Evolutionary conservation across 2,329 filamentous ascomycete species (phyloP), one percentile per base, ranked within the genome.

Genomic region (Phialemonium atrogriseum): DNA sequence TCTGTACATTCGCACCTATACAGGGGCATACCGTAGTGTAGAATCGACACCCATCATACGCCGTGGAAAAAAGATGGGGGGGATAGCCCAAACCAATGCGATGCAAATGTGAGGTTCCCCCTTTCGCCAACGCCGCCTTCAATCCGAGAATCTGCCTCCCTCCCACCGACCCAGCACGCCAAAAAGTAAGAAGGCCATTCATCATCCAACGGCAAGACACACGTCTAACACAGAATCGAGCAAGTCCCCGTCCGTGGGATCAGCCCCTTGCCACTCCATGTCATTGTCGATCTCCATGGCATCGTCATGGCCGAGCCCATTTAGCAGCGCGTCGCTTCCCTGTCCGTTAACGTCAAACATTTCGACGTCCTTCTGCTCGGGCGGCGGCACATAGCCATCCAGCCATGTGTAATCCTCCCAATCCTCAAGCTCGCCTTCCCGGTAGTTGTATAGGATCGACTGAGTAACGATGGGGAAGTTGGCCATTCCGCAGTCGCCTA

Each of bases 391-490:
- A 21, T 46, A 40, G 18, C 57, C 60, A 12, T 65, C 59, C 15
- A 71, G 43, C 51, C 62, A 76, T 1, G 70, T 69, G 45, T 77
- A 75, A 44, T 78, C 71, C 26, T 72, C 56, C 62, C 72, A 78
- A 35, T 73, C 66, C 43, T 86, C 82, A 10, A 86, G 63, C 51
- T 87, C 83, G 33, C 81, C 80, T 49, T 91, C 85, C 19, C 82
- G 68, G 48, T 84, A 87, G 5, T 72, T 71, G 39, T 77, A 73
- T 46, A 80, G 63, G 27, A 94, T 75, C 33, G 77, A 70, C 24
- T 82, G 78, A 17, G 77, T 71, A 22, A 94, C 64, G 15, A 85
- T 67, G 0, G 84, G 85, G 59, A 91, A 88, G 38, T 84, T 77
- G 8, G 78, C 77, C 40, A 94, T 68, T 37, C 84, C 80, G 16